Evolutionary conservation across 306 rosid species (phyloP).

Genomic region (Corylus avellana): DNA sequence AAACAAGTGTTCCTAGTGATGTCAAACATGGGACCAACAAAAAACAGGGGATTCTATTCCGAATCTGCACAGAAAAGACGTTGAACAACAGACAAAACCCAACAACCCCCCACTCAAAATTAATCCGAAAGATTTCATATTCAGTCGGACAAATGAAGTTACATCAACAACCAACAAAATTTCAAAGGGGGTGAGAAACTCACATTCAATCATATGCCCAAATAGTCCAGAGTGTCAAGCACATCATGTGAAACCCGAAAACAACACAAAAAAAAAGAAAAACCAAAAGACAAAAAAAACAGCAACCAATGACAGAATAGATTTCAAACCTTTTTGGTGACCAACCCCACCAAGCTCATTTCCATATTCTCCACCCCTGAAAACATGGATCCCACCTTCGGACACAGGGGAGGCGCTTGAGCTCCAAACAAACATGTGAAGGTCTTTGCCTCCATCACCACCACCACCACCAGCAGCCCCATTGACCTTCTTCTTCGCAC

Average conservation of each 20-base stretch:
- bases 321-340: slow-evolving; percentile 63
- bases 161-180: slow-evolving; percentile 21
- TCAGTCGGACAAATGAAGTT: slow-evolving; percentile 23
- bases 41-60: slow-evolving; percentile 16
- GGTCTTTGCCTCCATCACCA: slow-evolving; percentile 67
- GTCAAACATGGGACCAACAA: slow-evolving; percentile 20
- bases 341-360: slow-evolving; percentile 58
- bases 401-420: slow-evolving; percentile 88
- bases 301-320: slow-evolving; percentile 2
- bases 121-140: slow-evolving; percentile 18
- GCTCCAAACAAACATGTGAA: slow-evolving; percentile 95
- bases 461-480: slow-evolving; percentile 38
- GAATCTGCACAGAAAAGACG: slow-evolving; percentile 1
- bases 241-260: neutral
- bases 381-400: slow-evolving; percentile 81
- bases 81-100: slow-evolving; percentile 21
- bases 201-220: neutral
- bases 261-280: neutral
- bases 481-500: slow-evolving; percentile 44
- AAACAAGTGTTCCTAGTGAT: slow-evolving; percentile 4
- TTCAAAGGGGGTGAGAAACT: slow-evolving; percentile 1
- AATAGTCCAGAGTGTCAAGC: neutral
- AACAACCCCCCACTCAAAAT: slow-evolving; percentile 40
- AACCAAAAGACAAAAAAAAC: neutral
- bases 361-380: slow-evolving; percentile 71